phyloP scores from a whole-genome alignment of 495 filamentous ascomycete genomes.

The Hyaloscypha variabilis region DNA sequence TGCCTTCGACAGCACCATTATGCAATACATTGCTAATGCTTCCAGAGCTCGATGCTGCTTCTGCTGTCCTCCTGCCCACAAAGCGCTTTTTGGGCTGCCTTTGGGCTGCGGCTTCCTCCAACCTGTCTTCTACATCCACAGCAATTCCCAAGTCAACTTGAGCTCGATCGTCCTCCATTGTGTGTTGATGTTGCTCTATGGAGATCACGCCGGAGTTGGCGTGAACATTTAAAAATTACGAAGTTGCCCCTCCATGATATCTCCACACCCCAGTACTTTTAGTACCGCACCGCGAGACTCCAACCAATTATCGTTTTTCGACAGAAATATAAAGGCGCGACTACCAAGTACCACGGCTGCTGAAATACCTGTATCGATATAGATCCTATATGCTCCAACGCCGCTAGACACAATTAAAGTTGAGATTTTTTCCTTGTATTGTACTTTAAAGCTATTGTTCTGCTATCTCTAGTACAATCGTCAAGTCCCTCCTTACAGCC shows the following conservation, averaged over 20 bases:
- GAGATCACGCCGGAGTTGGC: no score
- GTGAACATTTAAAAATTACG: neutral
- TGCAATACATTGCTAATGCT: constrained; percentile 51
- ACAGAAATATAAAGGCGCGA: no score
- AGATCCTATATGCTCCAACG: no score
- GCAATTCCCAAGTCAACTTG: constrained; percentile 54
- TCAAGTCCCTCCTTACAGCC: no score
- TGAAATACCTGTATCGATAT: no score
- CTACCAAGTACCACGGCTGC: no score
- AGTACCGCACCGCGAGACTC: no score
- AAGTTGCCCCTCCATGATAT: neutral
- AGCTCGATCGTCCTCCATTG: constrained; percentile 57
- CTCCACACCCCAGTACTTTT: neutral
- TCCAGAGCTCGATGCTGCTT: constrained; percentile 38
- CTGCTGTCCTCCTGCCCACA: constrained; percentile 65
- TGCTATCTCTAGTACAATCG: no score
- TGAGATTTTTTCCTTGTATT: no score
- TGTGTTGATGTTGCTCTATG: neutral
- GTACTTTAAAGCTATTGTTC: no score
- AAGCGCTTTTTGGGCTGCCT: constrained; percentile 78
- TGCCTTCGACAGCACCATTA: constrained; percentile 65
- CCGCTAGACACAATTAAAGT: no score
- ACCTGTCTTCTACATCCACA: constrained; percentile 53
- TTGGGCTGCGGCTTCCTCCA: constrained; percentile 38
- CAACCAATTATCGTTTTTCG: no score